Conservation (phyloP, 2,329 filamentous ascomycete genomes). For the Monosporascus sp. region DNA sequence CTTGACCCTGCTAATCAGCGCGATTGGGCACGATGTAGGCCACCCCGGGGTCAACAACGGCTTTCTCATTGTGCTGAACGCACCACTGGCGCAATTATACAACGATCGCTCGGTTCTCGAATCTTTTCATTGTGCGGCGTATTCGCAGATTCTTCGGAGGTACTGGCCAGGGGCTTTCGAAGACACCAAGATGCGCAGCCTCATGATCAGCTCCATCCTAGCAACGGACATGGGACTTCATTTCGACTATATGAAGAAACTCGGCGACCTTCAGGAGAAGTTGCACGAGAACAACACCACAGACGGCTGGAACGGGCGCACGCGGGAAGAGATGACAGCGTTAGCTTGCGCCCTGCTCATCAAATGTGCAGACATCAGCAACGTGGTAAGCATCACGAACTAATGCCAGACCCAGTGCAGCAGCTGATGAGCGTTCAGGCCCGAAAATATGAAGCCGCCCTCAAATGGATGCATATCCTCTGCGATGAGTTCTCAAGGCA, state of each 20-base stretch:
- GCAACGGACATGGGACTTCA: slow-evolving; percentile 97
- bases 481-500: slow-evolving; percentile 94
- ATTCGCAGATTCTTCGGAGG: slow-evolving; percentile 87
- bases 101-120: slow-evolving; percentile 96
- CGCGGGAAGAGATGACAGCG: slow-evolving; percentile 69
- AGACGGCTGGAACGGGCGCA: slow-evolving; percentile 72
- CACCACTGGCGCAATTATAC: slow-evolving; percentile 89
- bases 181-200: slow-evolving; percentile 71
- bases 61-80: slow-evolving; percentile 86
- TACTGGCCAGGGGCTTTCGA: slow-evolving; percentile 85
- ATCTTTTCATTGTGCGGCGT: slow-evolving; percentile 95
- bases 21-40: slow-evolving; percentile 96
- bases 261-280: slow-evolving; percentile 76
- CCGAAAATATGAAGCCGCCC: slow-evolving; percentile 73
- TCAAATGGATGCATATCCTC: slow-evolving; percentile 88
- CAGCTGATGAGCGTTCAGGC: slow-evolving; percentile 50
- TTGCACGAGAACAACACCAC: slow-evolving; percentile 61
- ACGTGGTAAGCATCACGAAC: slow-evolving; percentile 66
- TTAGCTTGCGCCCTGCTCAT: slow-evolving; percentile 87
- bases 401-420: background rate
- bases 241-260: slow-evolving; percentile 90
- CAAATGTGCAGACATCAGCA: slow-evolving; percentile 98
- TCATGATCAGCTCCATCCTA: slow-evolving; percentile 97
- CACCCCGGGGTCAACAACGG: slow-evolving; percentile 98
- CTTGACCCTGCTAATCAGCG: slow-evolving; percentile 82